These are phyloP conservation scores for Carex kokanica DNA, from an alignment of 176 grass and related monocot species.

Conservation along the genomic window DNA sequence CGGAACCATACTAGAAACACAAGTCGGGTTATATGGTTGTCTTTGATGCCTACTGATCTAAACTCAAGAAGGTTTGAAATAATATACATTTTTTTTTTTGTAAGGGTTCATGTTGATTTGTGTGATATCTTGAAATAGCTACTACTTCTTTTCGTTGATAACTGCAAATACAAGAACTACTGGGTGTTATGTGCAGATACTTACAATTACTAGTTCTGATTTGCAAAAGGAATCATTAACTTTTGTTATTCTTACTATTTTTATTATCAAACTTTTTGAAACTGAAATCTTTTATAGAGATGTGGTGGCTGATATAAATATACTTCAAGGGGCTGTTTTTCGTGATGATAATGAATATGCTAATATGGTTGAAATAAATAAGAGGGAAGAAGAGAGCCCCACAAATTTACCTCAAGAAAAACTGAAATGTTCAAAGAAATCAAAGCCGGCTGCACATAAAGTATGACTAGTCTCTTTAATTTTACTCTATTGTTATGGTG, in stretches of 20 bases:
- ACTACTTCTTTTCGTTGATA: background rate
- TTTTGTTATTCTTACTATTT: background rate
- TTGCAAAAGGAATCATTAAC: background rate
- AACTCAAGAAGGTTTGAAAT: background rate
- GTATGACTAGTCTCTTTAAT: too few relatives aligned
- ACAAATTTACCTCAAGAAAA: too few relatives aligned
- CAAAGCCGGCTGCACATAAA: too few relatives aligned
- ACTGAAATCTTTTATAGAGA: slow-evolving; percentile 35
- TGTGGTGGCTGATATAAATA: too few relatives aligned
- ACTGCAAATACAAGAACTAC: background rate
- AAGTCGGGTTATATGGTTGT: background rate
- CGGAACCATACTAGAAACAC: background rate
- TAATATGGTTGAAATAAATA: too few relatives aligned
- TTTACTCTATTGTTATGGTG: too few relatives aligned
- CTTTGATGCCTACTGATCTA: background rate
- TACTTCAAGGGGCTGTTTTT: too few relatives aligned
- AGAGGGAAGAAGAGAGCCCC: too few relatives aligned
- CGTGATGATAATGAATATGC: too few relatives aligned
- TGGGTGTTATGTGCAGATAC: background rate
- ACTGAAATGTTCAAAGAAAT: too few relatives aligned
- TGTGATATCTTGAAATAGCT: background rate
- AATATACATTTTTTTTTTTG: background rate
- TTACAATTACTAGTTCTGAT: background rate
- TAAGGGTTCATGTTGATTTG: background rate
- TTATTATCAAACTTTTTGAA: background rate